Evolutionary conservation across 2,329 filamentous ascomycete species (phyloP), one percentile per base, ranked within the genome.

Genomic region (Davidsoniella eucalypti): DNA sequence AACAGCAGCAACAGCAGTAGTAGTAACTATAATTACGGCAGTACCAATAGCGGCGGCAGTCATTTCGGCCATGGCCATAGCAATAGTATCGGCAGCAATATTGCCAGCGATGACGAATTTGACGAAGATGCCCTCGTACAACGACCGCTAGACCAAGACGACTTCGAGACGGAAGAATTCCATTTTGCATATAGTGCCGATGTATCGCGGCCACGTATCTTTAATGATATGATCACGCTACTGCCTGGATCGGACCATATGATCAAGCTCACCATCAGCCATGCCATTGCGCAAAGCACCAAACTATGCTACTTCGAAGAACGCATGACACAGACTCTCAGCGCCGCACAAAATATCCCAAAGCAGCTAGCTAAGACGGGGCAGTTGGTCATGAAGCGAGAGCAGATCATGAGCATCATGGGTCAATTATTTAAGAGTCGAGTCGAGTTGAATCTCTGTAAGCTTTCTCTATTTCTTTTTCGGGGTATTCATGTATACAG

Each of bases 191-290:
- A 98, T 69, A 94, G 86, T 58, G 75, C 79, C 1, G 75, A 86
- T 52, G 87, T 92, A 33, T 82, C 87, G 55, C 78, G 88, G 46
- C 92, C 92, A 4, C 78, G 92, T 51, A 84, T 98, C 26, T 98
- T 93, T 69, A 96, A 98, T 66, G 92, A 98, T 64, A 98, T 98
- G 92, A 96, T 98, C 59, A 98, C 92, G 0, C 69, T 98, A 42
- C 75, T 93, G 55, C 93, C 87, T 54, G 82, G 86, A 38, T 77
- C 73, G 25, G 92, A 98, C 66, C 92, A 98, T 67, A 96, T 98
- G 90, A 94, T 96, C 62, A 96, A 96, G 66, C 73, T 98, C 14
- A 87, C 90, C 33, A 98, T 98, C 69, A 93, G 85, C 63, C 92
- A 98, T 62, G 92, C 88, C 37, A 95, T 98, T 57, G 87, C 87